Percentiles rank a stretch among this genome's conserved stretches.
Evolutionary conservation across 345 rosid species (phyloP).

Genomic region (Xanthoceras sorbifolium): DNA sequence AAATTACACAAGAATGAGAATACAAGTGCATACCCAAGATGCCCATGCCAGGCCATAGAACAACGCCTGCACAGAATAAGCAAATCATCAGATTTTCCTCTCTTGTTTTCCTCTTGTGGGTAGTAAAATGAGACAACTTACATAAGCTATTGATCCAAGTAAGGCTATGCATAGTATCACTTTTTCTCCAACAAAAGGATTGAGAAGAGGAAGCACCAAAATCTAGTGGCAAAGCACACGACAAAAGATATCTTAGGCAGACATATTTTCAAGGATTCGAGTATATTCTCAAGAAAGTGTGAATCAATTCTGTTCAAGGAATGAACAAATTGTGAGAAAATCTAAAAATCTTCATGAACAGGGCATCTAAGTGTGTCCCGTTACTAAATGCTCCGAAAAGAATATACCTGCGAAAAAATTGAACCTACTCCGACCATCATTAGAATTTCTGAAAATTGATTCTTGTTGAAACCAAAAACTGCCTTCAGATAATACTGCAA

Average conservation of each 20-base stretch:
- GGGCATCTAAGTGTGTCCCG: neutral
- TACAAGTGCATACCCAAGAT: conserved; percentile 45
- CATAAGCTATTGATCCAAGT: conserved; percentile 56
- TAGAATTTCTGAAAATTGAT: conserved; percentile 54
- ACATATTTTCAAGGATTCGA: neutral
- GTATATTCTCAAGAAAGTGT: neutral
- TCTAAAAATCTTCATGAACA: neutral
- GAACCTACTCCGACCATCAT: conserved; percentile 51
- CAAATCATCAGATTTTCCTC: neutral
- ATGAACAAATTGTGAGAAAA: neutral
- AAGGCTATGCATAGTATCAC: conserved; percentile 43
- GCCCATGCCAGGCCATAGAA: conserved; percentile 63
- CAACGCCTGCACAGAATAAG: conserved; percentile 41
- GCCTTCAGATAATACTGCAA: conserved; percentile 47
- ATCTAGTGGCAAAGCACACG: conserved; percentile 29
- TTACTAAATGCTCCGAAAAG: neutral
- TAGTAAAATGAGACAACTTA: conserved; percentile 25
- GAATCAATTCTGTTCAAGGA: neutral
- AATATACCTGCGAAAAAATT: conserved; percentile 49
- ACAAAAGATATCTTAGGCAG: neutral
- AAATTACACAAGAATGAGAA: neutral
- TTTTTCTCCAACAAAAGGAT: conserved; percentile 53
- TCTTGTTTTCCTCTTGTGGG: neutral
- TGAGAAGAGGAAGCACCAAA: conserved; percentile 50
- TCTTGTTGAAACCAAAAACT: conserved; percentile 49